phyloP scores from a whole-genome alignment of 441 rosid species.

The Jatropha multifida region DNA sequence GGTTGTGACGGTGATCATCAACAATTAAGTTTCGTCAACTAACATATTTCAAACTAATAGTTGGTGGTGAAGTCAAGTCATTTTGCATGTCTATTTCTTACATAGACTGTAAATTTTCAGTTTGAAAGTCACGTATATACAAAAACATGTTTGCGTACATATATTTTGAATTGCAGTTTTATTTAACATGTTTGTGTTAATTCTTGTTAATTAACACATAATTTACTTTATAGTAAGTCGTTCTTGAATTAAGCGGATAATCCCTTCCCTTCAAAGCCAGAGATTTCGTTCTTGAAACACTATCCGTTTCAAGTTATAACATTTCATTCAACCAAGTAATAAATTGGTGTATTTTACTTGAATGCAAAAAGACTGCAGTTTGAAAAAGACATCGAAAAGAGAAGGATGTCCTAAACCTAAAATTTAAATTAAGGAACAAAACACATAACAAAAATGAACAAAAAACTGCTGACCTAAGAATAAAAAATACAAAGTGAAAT shows the following conservation, averaged over 20 bases:
- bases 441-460: background rate
- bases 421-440: background rate
- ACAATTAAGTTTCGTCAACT: background rate
- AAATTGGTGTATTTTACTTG: background rate
- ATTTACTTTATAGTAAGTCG: too few species aligned
- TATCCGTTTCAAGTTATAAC: too few species aligned
- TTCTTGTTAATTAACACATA: too few species aligned
- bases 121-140: background rate
- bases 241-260: too few species aligned
- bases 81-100: constrained; percentile 13
- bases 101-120: background rate
- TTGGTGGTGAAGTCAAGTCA: constrained; percentile 28
- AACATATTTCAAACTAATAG: background rate
- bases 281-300: too few species aligned
- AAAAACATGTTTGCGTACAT: too few species aligned
- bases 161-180: too few species aligned
- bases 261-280: too few species aligned
- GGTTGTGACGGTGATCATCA: constrained; percentile 8
- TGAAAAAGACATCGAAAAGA: background rate
- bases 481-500: background rate
- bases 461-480: constrained; percentile 8
- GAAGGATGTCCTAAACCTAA: background rate
- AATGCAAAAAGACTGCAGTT: background rate
- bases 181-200: too few species aligned
- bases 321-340: too few species aligned